These are phyloP conservation scores for Calycina marina DNA, from an alignment of 2,329 filamentous ascomycete species.

Conservation along the genomic window DNA sequence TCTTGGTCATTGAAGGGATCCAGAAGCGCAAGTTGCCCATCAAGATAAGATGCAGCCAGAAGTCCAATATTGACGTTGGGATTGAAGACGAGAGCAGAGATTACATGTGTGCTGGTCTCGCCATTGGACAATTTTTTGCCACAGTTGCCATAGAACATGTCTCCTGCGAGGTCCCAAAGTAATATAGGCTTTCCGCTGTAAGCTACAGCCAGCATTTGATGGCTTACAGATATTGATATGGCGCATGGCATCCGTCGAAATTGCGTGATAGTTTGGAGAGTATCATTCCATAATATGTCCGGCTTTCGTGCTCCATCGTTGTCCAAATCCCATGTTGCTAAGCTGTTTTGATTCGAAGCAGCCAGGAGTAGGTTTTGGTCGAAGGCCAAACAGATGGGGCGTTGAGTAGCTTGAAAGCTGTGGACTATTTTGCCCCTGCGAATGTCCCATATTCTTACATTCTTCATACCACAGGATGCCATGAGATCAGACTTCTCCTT, in stretches of 20 bases:
- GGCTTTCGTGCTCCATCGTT: conserved; percentile 8
- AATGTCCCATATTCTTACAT: conserved; percentile 22
- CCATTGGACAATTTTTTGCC: conserved; percentile 22
- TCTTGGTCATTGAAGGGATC: conserved; percentile 5
- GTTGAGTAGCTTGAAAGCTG: conserved; percentile 14
- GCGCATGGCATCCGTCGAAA: conserved; percentile 12
- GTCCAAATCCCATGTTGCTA: conserved; percentile 19
- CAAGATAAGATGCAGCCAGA: conserved; percentile 9
- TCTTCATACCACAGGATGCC: conserved; percentile 21
- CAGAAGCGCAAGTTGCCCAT: conserved; percentile 9
- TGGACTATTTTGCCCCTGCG: conserved; percentile 12
- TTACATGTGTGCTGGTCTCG: conserved; percentile 19
- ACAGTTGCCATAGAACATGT: conserved; percentile 22
- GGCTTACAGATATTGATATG: conserved; percentile 18
- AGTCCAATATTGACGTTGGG: conserved; percentile 5
- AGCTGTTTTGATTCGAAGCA: conserved; percentile 17
- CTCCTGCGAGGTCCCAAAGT: conserved; percentile 24
- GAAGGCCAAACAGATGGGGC: conserved; percentile 17
- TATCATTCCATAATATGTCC: conserved; percentile 15
- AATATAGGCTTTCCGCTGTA: conserved; percentile 22
- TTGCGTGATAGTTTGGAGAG: conserved; percentile 3
- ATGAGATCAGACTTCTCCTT: conserved; percentile 18
- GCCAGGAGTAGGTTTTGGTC: conserved; percentile 17
- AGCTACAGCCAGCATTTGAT: conserved; percentile 23
- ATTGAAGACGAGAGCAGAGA: conserved; percentile 22